phyloP scores from a whole-genome alignment of 768 basidiomycete genomes.

The Gautieria morchelliformis region DNA sequence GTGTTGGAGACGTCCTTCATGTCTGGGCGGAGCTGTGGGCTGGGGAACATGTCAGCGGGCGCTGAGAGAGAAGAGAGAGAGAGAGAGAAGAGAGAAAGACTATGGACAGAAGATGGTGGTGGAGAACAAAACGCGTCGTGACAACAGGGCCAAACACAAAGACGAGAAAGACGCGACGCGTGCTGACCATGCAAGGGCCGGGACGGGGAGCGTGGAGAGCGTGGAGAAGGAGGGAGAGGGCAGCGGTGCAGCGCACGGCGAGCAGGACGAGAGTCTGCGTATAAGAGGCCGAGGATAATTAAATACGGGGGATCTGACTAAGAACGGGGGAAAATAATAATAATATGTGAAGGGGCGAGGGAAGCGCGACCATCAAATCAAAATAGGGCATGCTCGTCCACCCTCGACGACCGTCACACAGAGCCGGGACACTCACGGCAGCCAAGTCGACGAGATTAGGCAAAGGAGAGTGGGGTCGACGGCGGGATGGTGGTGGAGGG shows the following conservation, averaged over 20 bases:
- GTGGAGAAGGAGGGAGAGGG: no score
- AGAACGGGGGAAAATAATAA: conserved; percentile 3
- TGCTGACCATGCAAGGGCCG: neutral
- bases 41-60: neutral
- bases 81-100: neutral
- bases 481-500: neutral
- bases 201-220: conserved; percentile 5
- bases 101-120: conserved; percentile 9
- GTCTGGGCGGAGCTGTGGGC: conserved; percentile 18
- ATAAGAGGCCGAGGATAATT: neutral
- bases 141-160: conserved; percentile 18
- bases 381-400: neutral
- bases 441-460: neutral
- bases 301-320: neutral
- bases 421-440: no score
- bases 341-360: conserved; percentile 8
- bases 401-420: conserved; percentile 11
- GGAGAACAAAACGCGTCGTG: conserved; percentile 28
- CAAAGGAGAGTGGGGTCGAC: conserved; percentile 3
- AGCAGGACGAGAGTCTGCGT: neutral
- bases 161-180: conserved; percentile 13
- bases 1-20: conserved; percentile 73
- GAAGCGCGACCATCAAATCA: conserved; percentile 10
- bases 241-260: no score
- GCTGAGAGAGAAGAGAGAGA: conserved; percentile 6